Evolutionary conservation across 2,329 filamentous ascomycete genomes (phyloP).

Genomic region (Rutstroemia sp.): DNA sequence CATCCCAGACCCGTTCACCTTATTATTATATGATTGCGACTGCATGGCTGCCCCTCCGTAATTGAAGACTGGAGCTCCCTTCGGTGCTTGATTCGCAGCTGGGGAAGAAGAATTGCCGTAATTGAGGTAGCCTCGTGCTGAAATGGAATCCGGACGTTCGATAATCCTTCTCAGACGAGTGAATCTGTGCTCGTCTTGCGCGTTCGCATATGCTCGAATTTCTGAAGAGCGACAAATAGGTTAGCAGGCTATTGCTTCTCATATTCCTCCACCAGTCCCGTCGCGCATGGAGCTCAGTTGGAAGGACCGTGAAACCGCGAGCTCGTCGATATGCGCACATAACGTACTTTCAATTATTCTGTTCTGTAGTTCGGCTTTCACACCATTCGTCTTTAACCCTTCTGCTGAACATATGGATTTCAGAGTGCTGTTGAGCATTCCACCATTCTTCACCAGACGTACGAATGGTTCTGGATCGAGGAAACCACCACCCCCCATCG

Average conservation of each 20-base stretch:
- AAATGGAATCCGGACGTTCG: conserved; percentile 14
- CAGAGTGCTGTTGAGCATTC: conserved; percentile 26
- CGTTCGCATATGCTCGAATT: conserved; percentile 18
- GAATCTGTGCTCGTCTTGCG: conserved; percentile 19
- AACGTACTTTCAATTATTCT: conserved; percentile 72
- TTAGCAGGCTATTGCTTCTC: neutral
- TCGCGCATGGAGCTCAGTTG: neutral
- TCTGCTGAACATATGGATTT: conserved; percentile 59
- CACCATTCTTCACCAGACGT: conserved; percentile 21
- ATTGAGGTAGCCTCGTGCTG: neutral
- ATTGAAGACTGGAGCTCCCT: neutral
- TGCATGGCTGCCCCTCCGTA: conserved; percentile 4
- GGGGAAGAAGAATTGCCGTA: conserved; percentile 13
- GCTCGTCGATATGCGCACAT: neutral
- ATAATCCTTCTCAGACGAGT: conserved; percentile 24
- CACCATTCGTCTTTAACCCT: conserved; percentile 68
- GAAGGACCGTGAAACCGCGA: neutral
- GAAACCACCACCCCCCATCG: conserved; percentile 25
- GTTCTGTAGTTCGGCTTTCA: conserved; percentile 74
- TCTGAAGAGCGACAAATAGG: conserved; percentile 13
- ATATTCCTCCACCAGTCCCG: neutral
- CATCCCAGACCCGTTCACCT: neutral
- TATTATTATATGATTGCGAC: conserved; percentile 4
- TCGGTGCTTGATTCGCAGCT: conserved; percentile 9
- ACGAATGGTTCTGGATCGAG: conserved; percentile 26